Evolutionary conservation across 2,329 filamentous ascomycete genomes (phyloP).

Genomic region (Fusarium sp.): DNA sequence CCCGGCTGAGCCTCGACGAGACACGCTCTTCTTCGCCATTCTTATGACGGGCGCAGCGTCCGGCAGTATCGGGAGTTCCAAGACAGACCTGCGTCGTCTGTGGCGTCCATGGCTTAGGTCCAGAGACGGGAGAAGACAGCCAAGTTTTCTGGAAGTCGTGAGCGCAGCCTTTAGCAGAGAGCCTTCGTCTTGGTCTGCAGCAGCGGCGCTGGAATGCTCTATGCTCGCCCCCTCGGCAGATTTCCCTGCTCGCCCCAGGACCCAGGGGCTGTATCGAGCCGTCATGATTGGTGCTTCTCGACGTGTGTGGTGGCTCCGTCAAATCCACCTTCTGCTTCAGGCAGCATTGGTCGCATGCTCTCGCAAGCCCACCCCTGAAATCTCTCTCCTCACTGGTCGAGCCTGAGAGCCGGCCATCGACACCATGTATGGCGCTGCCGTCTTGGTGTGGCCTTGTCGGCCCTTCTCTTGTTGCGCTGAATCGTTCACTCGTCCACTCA

Average conservation of each 20-base stretch:
- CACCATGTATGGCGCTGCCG: conserved; percentile 42
- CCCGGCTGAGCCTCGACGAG: background rate
- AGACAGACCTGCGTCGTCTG: background rate
- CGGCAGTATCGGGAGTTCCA: conserved; percentile 33
- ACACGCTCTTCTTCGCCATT: background rate
- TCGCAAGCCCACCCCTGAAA: conserved; percentile 49
- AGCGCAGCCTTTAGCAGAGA: conserved; percentile 27
- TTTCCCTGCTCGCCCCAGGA: conserved; percentile 43
- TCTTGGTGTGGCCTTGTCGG: conserved; percentile 43
- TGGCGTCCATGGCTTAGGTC: conserved; percentile 17
- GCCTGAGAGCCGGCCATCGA: conserved; percentile 25
- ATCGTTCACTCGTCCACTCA: conserved; percentile 26
- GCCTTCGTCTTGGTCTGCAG: conserved; percentile 20
- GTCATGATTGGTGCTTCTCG: conserved; percentile 52
- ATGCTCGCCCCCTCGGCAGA: conserved; percentile 45
- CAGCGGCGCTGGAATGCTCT: conserved; percentile 37
- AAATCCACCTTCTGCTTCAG: conserved; percentile 57
- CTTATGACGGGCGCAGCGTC: conserved; percentile 29
- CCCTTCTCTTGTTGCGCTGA: conserved; percentile 44
- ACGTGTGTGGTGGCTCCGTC: conserved; percentile 51
- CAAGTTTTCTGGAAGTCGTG: conserved; percentile 52
- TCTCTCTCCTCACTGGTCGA: conserved; percentile 48
- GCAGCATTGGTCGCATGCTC: conserved; percentile 54
- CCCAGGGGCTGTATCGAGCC: conserved; percentile 48
- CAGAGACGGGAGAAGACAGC: conserved; percentile 32